Evolutionary conservation across 257 asterid genomes (phyloP), one percentile per base, ranked within the genome.

Genomic region (Nicotiana benthamiana): DNA sequence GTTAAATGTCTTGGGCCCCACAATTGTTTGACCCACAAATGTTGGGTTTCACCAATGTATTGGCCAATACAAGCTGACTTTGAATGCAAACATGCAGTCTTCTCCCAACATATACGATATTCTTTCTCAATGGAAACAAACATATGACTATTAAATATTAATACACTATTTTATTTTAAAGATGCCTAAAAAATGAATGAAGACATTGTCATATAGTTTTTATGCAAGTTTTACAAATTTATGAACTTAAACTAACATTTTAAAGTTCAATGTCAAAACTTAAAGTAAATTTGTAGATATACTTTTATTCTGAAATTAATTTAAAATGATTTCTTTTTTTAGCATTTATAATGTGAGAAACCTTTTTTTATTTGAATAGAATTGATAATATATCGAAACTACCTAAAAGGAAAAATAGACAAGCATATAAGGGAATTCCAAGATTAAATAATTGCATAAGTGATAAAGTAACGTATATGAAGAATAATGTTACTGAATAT

Each of bases 1-100:
- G 86, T 48, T 80, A 82, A 27, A 53, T 88, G 92, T 86, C 90
- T 79, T 85, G 82, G 88, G 90, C 83, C 88, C 91, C 82, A 80
- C 79, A 27, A 64, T 60, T 77, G 59, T 75, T 86, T 88, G 92
- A 90, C 88, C 88, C 88, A 75, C 63, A 75, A 63, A 75, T 80
- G 75, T 81, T 72, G 81, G 80, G 84, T 53, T 79, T 56, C 79
- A 20, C 88, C 84, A 85, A 85, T 85, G 86, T 77, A 64, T 75
- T 26, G 51, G 81, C 60, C 64, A 46, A 28, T 63, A 57, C 68
- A 22, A 46, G 32, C 83, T 82, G 83, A 82, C 84, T 75, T 43
- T 74, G 79, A 74, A 48, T 26, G 17, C 26, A 51, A 40, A 51
- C 56, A 51, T 16, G 24, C 22, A 5, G 56, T 79, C 82, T 61